Base-by-base conservation (phyloP, 768 basidiomycete species). In the Leccinum truebloodii region DNA sequence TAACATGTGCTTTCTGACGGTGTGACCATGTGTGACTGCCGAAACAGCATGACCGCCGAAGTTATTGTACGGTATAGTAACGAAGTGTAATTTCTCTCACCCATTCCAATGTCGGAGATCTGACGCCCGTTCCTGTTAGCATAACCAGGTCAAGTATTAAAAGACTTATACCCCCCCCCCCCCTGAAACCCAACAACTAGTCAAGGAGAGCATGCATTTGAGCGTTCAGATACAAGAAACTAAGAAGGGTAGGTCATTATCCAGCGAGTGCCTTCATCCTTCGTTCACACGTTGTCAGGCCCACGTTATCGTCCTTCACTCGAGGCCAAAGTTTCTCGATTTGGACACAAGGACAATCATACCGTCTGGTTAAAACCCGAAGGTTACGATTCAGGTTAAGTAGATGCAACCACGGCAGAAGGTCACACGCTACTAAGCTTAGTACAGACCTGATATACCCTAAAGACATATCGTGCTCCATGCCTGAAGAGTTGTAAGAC, bases 301-400 rank as follows among this genome's bases (percentile, higher is more conserved):
- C 94, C 94, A 4, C 83, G 94, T 20, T 96, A 96, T 72, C 95
- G 94, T 63, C 94, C 94, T 6, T 94, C 92, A 0, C 80, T 96
- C 1, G 94, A 96, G 72, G 85, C 90, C 10, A 96, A 96, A 71
- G 84, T 96, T 12, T 78, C 86, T 41, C 84, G 92, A 13, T 95
- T 95, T 70, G 82, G 82, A 3, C 75, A 89, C 61, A 93, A 90
- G 72, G 74, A 78, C 6, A 75, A 76, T 5, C 94, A 96, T 67
- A 85, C 75, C 2, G 82, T 95, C 46, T 96, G 94, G 93, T 78
- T 96, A 3, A 94, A 96, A 69, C 94, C 93, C 0, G 94, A 96
- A 70, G 94, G 94, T 1, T 94, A 92, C 60, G 90, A 93, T 67
- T 91, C 93, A 16, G 87, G 93, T 91, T 46, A 32, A 28, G 28